A percentile compares a stretch with the other conserved stretches of the same genome.
These are phyloP conservation scores for Botrytis elliptica DNA, from an alignment of 2,329 filamentous ascomycete genomes.

Conservation along the genomic window DNA sequence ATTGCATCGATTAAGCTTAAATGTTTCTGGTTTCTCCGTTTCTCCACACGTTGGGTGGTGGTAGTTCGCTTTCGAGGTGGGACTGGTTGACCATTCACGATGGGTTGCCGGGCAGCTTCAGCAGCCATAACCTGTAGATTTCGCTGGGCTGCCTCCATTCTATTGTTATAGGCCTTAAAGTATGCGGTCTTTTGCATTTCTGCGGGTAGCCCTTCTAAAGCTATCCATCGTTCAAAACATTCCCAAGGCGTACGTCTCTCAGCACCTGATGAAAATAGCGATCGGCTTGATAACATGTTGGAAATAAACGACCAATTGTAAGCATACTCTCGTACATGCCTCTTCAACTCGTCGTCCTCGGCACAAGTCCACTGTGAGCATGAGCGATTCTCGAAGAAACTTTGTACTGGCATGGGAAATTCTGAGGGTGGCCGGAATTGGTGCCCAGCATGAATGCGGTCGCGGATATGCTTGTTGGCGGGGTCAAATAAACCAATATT, in stretches of 20 bases:
- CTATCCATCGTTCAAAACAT: slow-evolving; percentile 96
- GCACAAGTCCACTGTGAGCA: slow-evolving; percentile 88
- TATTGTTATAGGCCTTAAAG: slow-evolving; percentile 70
- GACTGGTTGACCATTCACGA: slow-evolving; percentile 48
- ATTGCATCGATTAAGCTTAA: slow-evolving; percentile 89
- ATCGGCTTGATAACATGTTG: slow-evolving; percentile 71
- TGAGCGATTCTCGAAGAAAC: slow-evolving; percentile 83
- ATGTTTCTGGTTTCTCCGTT: slow-evolving; percentile 81
- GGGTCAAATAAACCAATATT: slow-evolving; percentile 86
- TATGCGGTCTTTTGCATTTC: slow-evolving; percentile 97
- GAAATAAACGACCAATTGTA: slow-evolving; percentile 98
- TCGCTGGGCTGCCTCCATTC: slow-evolving; percentile 60
- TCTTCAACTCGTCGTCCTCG: slow-evolving; percentile 87
- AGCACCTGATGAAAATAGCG: slow-evolving; percentile 76
- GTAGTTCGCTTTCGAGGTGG: slow-evolving; percentile 67
- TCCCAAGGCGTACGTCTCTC: slow-evolving; percentile 96
- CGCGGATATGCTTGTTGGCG: slow-evolving; percentile 84
- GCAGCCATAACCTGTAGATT: slow-evolving; percentile 44
- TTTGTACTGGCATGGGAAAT: slow-evolving; percentile 82
- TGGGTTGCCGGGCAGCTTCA: slow-evolving; percentile 36
- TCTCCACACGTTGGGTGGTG: slow-evolving; percentile 79
- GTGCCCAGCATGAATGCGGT: slow-evolving; percentile 85
- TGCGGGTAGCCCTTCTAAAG: slow-evolving; percentile 81
- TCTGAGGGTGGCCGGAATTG: slow-evolving; percentile 92
- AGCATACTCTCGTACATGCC: slow-evolving; percentile 83